Evolutionary conservation across 2,329 filamentous ascomycete genomes (phyloP).

Genomic region (Fusarium tanahbumbuense): DNA sequence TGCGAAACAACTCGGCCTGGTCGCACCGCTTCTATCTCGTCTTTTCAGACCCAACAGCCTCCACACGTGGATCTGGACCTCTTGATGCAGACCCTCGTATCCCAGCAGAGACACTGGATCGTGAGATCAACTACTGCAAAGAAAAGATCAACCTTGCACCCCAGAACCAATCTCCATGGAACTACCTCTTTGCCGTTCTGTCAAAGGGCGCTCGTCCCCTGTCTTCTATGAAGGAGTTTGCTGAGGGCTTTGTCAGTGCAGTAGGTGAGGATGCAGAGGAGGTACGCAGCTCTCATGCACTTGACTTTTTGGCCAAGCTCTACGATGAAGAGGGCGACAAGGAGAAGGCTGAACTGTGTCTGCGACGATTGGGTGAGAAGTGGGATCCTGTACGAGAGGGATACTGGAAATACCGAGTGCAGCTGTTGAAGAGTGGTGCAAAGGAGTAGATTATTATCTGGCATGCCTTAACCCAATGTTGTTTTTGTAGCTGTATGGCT

Average conservation of each 20-base stretch:
- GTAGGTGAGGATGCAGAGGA: conserved; percentile 61
- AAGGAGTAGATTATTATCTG: conserved; percentile 15
- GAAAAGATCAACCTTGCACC: conserved; percentile 81
- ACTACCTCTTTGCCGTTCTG: conserved; percentile 84
- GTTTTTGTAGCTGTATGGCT: neutral
- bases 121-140: conserved; percentile 81
- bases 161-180: conserved; percentile 96
- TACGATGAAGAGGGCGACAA: conserved; percentile 67
- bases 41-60: conserved; percentile 71
- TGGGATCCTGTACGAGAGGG: conserved; percentile 92
- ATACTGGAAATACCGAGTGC: conserved; percentile 80
- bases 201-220: conserved; percentile 70
- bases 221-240: conserved; percentile 60
- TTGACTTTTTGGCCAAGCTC: conserved; percentile 79
- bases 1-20: conserved; percentile 98
- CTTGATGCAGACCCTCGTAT: conserved; percentile 67
- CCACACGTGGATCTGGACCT: conserved; percentile 60
- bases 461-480: neutral
- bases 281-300: conserved; percentile 71
- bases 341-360: conserved; percentile 73
- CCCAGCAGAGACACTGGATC: conserved; percentile 72
- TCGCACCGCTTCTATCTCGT: conserved; percentile 96
- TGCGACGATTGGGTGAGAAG: conserved; percentile 80
- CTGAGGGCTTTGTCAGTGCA: conserved; percentile 61
- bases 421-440: conserved; percentile 42